These are phyloP conservation scores for Cytospora chrysosperma DNA, from an alignment of 2,329 filamentous ascomycete species.

Conservation along the genomic window DNA sequence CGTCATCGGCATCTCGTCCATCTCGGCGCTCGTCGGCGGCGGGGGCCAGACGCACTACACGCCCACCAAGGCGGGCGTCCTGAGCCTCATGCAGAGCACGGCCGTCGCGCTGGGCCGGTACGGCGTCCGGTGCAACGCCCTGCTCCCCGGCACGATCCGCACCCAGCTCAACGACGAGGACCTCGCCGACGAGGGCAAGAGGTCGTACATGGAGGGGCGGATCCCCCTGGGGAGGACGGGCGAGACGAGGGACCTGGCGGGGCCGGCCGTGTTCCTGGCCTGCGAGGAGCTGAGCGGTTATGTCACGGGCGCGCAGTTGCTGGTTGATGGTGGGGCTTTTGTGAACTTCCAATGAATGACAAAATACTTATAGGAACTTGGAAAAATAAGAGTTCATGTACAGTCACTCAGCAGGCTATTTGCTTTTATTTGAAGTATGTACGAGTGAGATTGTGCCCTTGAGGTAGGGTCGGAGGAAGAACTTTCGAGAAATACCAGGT, in stretches of 20 bases:
- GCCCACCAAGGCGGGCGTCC: constrained; percentile 80
- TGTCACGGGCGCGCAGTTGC: constrained; percentile 76
- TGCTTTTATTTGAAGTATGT: too few species aligned
- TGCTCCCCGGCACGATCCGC: constrained; percentile 78
- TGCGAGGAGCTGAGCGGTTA: constrained; percentile 76
- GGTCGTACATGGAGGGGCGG: constrained; percentile 74
- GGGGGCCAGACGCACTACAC: constrained; percentile 82
- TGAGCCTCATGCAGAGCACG: constrained; percentile 79
- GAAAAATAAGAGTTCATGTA: too few species aligned
- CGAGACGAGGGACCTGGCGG: constrained; percentile 70
- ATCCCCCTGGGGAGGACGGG: constrained; percentile 79
- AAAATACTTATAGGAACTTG: too few species aligned
- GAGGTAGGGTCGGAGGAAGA: too few species aligned
- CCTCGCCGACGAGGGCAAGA: constrained; percentile 69
- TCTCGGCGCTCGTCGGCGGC: constrained; percentile 75
- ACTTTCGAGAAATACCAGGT: too few species aligned
- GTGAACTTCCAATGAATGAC: constrained; percentile 73
- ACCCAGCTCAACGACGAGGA: constrained; percentile 86
- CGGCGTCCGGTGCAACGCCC: constrained; percentile 76
- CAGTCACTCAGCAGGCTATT: too few species aligned
- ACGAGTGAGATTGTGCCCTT: too few species aligned
- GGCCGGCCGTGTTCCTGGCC: constrained; percentile 82
- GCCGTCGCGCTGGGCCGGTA: constrained; percentile 77
- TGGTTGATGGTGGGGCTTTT: constrained; percentile 87
- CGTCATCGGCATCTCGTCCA: constrained; percentile 75